These are phyloP conservation scores for Salix brachista DNA, from an alignment of 345 rosid species.

Conservation along the genomic window DNA sequence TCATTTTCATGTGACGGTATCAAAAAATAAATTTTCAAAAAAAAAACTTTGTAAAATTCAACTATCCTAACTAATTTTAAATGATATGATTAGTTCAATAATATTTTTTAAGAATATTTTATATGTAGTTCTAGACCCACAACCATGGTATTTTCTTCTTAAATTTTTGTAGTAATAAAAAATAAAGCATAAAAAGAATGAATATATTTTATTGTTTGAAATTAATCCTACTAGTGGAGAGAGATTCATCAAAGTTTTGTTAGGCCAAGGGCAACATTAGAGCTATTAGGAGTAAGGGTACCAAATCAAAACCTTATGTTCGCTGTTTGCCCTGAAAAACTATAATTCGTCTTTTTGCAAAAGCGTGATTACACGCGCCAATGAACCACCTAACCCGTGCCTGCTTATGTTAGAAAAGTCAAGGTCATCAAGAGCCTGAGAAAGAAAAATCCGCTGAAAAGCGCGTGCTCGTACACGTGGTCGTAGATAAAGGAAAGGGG, in stretches of 20 bases:
- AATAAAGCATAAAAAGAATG: no score
- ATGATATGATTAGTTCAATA: no score
- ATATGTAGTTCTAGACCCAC: no score
- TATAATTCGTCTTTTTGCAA: background rate
- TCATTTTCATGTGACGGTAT: no score
- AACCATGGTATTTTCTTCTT: no score
- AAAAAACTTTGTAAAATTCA: no score
- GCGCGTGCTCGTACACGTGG: background rate
- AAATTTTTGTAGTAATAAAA: no score
- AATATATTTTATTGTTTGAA: background rate
- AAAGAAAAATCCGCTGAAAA: background rate
- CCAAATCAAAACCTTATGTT: background rate
- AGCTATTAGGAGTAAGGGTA: background rate
- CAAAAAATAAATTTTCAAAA: no score
- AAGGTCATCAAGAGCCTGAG: background rate
- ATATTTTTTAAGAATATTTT: no score
- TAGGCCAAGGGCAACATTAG: background rate
- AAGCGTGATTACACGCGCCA: background rate
- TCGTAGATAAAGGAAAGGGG: background rate
- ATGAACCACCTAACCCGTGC: background rate
- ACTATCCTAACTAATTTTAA: no score
- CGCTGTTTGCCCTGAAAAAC: background rate
- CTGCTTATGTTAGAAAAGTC: background rate
- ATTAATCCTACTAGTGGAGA: background rate
- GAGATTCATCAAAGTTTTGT: background rate